Conservation (phyloP, 768 basidiomycete species). For the Termitomyces sp. region DNA sequence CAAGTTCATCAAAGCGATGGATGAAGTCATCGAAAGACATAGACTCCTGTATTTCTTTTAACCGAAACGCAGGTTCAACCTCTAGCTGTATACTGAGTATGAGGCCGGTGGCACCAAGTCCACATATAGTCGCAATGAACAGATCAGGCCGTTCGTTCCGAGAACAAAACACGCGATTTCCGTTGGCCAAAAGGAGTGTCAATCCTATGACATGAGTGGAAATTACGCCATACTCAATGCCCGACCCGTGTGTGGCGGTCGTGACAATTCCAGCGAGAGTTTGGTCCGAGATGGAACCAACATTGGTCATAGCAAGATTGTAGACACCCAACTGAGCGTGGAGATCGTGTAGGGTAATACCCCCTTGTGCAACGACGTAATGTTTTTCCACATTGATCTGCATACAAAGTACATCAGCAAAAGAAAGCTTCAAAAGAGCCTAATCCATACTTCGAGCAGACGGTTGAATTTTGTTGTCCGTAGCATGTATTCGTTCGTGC, state of each 20-base stretch:
- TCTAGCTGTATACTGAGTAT: conserved; percentile 75
- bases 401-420: conserved; percentile 16
- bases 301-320: conserved; percentile 82
- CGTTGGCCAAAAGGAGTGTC: conserved; percentile 74
- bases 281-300: conserved; percentile 97
- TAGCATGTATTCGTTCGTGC: conserved; percentile 85
- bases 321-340: conserved; percentile 63
- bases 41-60: conserved; percentile 69
- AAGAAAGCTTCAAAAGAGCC: conserved; percentile 17
- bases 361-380: conserved; percentile 71
- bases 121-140: conserved; percentile 88
- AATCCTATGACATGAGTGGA: conserved; percentile 78
- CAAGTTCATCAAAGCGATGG: conserved; percentile 50
- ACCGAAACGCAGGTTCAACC: conserved; percentile 78
- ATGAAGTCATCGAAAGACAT: conserved; percentile 63
- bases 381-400: conserved; percentile 71
- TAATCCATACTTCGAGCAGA: conserved; percentile 68
- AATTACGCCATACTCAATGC: conserved; percentile 74
- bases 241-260: conserved; percentile 94
- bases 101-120: conserved; percentile 87
- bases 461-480: conserved; percentile 70
- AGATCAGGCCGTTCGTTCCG: conserved; percentile 62
- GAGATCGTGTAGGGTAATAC: conserved; percentile 73
- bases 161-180: conserved; percentile 66
- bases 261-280: conserved; percentile 89